These are phyloP conservation scores for Xylaria sp. DNA, from an alignment of 2,329 filamentous ascomycete genomes.

Conservation along the genomic window DNA sequence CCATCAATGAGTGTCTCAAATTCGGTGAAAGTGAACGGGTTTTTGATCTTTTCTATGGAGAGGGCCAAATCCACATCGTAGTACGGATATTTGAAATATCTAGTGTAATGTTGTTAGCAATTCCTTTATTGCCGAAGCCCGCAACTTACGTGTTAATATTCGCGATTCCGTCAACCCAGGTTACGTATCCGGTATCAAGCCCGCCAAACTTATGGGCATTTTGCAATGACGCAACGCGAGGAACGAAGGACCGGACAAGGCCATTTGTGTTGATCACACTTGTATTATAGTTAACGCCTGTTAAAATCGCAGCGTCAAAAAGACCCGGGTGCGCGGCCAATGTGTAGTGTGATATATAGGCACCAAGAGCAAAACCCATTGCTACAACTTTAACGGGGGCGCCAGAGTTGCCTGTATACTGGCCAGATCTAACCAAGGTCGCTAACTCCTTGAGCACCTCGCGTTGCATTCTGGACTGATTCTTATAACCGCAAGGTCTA, in stretches of 20 bases:
- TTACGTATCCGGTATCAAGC: neutral
- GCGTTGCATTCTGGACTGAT: neutral
- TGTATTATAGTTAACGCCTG: neutral
- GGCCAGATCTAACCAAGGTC: neutral
- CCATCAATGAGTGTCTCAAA: neutral
- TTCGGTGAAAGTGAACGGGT: neutral
- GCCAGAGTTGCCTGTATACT: neutral
- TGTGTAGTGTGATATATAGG: neutral
- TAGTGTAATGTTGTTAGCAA: neutral
- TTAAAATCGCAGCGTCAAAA: neutral
- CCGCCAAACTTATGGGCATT: neutral
- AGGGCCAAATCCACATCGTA: neutral
- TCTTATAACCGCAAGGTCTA: neutral
- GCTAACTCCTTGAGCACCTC: neutral
- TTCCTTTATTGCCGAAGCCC: neutral
- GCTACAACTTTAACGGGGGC: neutral
- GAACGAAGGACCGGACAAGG: neutral
- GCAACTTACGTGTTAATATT: neutral
- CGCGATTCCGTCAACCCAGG: neutral
- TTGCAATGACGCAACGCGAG: neutral
- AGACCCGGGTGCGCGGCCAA: neutral
- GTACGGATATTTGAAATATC: slow-evolving; percentile 1
- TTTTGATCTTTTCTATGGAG: neutral
- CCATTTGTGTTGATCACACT: neutral
- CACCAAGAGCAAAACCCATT: neutral